Conservation (phyloP, 2,329 filamentous ascomycete species). For the Graphiopsis chlorocephala region DNA sequence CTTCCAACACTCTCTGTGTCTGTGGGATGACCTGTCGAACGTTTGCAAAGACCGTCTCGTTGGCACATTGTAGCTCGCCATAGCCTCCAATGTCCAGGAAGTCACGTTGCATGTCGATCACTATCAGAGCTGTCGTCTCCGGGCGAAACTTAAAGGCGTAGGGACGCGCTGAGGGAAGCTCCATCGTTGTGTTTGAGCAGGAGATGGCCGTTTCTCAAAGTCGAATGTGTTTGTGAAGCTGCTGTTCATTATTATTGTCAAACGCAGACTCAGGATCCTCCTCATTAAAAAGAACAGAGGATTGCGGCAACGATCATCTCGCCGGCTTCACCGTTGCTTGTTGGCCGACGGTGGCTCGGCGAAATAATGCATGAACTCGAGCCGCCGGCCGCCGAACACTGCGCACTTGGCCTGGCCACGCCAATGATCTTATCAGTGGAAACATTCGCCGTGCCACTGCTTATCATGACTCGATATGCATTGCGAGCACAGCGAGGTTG, state of each 20-base stretch:
- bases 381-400: constrained; percentile 4
- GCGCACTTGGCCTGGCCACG: background rate
- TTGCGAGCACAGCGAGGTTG: too few species aligned
- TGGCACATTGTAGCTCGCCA: constrained; percentile 38
- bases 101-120: constrained; percentile 58
- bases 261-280: background rate
- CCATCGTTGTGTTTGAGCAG: constrained; percentile 25
- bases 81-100: constrained; percentile 26
- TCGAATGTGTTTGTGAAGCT: background rate
- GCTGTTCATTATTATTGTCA: background rate
- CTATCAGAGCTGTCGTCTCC: constrained; percentile 49
- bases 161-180: constrained; percentile 40
- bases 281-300: background rate
- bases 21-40: constrained; percentile 32
- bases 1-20: constrained; percentile 38
- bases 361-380: background rate
- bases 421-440: background rate
- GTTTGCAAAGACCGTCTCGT: constrained; percentile 38
- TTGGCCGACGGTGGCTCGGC: background rate
- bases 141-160: constrained; percentile 24
- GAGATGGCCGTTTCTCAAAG: background rate
- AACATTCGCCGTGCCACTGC: background rate
- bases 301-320: background rate
- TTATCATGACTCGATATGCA: background rate
- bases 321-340: background rate